Percentiles rank a stretch among this genome's conserved stretches.
Conservation (phyloP, 1,284 basidiomycete species). For the Boletus smithii region DNA sequence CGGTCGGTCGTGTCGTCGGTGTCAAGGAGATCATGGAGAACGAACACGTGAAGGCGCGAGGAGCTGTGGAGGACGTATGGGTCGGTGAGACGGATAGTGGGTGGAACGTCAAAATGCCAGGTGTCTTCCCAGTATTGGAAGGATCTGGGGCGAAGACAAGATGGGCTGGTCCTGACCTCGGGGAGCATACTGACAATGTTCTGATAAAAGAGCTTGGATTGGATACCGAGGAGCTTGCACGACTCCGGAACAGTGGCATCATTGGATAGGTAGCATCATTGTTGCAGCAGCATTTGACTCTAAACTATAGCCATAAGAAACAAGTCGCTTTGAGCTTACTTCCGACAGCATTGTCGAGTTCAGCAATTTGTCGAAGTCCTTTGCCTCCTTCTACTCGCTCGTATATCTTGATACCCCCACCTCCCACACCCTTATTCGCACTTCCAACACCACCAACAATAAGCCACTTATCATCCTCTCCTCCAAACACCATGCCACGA, state of each 20-base stretch:
- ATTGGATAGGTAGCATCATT: constrained; percentile 33
- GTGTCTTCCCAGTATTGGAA: constrained; percentile 57
- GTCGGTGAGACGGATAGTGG: constrained; percentile 39
- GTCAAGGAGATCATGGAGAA: constrained; percentile 60
- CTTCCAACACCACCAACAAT: constrained; percentile 44
- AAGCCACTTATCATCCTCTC: constrained; percentile 46
- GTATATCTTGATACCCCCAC: constrained; percentile 51
- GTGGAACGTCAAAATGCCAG: constrained; percentile 67
- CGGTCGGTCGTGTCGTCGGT: constrained; percentile 58
- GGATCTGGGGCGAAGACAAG: constrained; percentile 52
- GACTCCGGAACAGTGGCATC: constrained; percentile 45
- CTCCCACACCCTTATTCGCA: constrained; percentile 29
- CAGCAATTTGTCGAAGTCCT: constrained; percentile 41
- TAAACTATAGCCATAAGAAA: constrained; percentile 45
- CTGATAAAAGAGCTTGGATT: constrained; percentile 50
- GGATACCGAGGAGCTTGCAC: constrained; percentile 39
- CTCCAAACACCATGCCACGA: constrained; percentile 52
- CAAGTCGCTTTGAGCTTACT: constrained; percentile 37
- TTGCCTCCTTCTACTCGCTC: constrained; percentile 49
- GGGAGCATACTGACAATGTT: constrained; percentile 60
- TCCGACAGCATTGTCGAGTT: constrained; percentile 33
- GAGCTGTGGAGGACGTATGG: constrained; percentile 56
- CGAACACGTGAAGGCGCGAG: constrained; percentile 54
- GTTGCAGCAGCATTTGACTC: background rate
- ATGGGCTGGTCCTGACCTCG: constrained; percentile 68